Conservation (phyloP, 2,329 filamentous ascomycete species). For the Fusarium xyrophilum region DNA sequence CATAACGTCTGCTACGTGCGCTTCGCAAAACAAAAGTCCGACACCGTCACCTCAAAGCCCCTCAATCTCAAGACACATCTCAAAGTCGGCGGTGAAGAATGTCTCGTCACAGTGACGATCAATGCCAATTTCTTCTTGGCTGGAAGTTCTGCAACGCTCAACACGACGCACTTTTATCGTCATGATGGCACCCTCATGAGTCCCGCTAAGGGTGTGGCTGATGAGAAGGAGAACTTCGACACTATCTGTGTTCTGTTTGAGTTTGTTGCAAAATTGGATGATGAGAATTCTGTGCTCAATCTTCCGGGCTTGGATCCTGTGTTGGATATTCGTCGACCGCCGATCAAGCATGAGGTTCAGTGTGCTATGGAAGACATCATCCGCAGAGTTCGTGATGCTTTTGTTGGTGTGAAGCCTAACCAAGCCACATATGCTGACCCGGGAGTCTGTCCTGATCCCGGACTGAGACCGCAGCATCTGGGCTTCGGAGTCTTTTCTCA, state of each 20-base stretch:
- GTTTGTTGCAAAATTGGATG: slow-evolving; percentile 6
- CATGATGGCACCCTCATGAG: slow-evolving; percentile 2
- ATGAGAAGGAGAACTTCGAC: slow-evolving; percentile 19
- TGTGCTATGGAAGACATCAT: slow-evolving; percentile 21
- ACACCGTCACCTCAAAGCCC: slow-evolving; percentile 6
- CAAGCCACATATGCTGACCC: not conserved
- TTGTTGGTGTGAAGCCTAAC: not conserved
- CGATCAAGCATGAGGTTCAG: slow-evolving; percentile 10
- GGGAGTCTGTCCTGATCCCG: not conserved
- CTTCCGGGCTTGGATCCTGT: slow-evolving; percentile 19
- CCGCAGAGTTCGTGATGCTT: not conserved
- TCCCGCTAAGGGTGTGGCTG: not conserved
- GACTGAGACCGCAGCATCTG: slow-evolving; percentile 14
- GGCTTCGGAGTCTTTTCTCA: slow-evolving; percentile 30
- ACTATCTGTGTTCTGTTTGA: slow-evolving; percentile 28
- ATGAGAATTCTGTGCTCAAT: slow-evolving; percentile 19
- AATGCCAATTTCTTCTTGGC: slow-evolving; percentile 32
- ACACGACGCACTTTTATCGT: slow-evolving; percentile 23
- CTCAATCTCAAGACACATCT: slow-evolving; percentile 26
- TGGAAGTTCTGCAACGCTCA: slow-evolving; percentile 23
- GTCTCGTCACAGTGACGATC: slow-evolving; percentile 26
- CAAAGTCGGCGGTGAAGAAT: slow-evolving; percentile 4
- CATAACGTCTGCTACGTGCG: slow-evolving; percentile 29
- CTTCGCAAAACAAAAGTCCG: slow-evolving; percentile 21
- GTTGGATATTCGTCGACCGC: slow-evolving; percentile 1